phyloP scores from a whole-genome alignment of 495 filamentous ascomycete genomes.

The Daldinia concentrica region DNA sequence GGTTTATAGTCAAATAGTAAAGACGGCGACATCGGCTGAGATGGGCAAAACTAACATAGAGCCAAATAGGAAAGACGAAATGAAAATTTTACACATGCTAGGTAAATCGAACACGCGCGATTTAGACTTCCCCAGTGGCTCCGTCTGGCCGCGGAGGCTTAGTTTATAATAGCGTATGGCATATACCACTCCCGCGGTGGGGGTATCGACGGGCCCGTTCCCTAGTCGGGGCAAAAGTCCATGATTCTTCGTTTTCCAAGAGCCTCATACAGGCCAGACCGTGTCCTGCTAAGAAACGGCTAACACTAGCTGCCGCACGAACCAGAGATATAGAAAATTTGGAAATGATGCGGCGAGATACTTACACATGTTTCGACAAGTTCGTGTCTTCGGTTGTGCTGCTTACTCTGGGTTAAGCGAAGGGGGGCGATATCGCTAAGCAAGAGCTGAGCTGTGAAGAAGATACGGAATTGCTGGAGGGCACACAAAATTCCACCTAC shows the following conservation, averaged over 20 bases:
- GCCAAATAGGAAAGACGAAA: background rate
- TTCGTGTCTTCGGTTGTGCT: constrained; percentile 16
- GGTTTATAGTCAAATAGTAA: background rate
- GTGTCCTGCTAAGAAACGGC: constrained; percentile 20
- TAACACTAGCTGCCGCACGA: constrained; percentile 34
- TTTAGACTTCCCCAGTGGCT: background rate
- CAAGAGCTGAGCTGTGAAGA: constrained; percentile 1
- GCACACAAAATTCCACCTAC: background rate
- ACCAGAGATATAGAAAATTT: constrained; percentile 15
- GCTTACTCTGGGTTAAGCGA: constrained; percentile 36
- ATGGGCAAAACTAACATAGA: background rate
- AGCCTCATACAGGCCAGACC: constrained; percentile 27
- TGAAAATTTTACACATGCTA: background rate
- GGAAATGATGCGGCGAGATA: constrained; percentile 21
- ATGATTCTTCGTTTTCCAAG: background rate
- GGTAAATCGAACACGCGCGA: background rate
- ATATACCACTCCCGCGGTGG: constrained; percentile 4
- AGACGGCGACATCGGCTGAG: background rate
- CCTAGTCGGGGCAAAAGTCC: constrained; percentile 8
- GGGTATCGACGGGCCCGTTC: background rate
- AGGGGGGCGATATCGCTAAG: constrained; percentile 13
- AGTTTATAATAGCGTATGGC: constrained; percentile 6
- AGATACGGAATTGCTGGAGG: constrained; percentile 6
- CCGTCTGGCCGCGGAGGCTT: background rate
- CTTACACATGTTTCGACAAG: constrained; percentile 26